phyloP scores from a whole-genome alignment of 306 rosid species.

The Rosa multiflora region DNA sequence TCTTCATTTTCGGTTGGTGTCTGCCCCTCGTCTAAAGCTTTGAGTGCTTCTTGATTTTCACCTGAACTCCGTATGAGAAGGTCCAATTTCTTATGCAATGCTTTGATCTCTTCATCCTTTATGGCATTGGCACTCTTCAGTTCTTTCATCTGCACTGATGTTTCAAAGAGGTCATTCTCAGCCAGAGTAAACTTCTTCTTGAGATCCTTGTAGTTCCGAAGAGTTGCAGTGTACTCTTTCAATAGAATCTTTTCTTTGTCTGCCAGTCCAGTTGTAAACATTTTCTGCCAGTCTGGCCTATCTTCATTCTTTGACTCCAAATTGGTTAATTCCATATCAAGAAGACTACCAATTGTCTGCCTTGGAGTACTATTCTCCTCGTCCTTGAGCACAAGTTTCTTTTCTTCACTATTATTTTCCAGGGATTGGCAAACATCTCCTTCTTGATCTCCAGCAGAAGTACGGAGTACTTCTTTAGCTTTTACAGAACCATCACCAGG shows the following conservation, averaged over 20 bases:
- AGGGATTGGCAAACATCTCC: conserved; percentile 10
- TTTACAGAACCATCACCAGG: conserved; percentile 6
- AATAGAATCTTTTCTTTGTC: conserved; percentile 64
- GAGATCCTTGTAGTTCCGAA: conserved; percentile 74
- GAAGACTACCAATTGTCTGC: conserved; percentile 24
- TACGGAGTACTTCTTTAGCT: neutral
- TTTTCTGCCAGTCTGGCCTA: conserved; percentile 75
- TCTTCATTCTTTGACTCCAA: conserved; percentile 35
- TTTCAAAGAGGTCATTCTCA: conserved; percentile 54
- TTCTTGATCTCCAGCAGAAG: neutral
- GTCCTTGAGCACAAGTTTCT: too few relatives aligned
- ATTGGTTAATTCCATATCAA: conserved; percentile 30
- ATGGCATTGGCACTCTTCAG: conserved; percentile 53
- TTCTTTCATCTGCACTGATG: conserved; percentile 55
- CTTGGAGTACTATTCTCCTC: conserved; percentile 26
- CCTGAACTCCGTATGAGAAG: conserved; percentile 54
- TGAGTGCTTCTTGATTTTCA: conserved; percentile 39
- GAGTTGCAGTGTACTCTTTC: conserved; percentile 74
- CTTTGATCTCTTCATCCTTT: conserved; percentile 83
- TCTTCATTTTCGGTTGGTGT: conserved; percentile 1
- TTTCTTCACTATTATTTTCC: neutral
- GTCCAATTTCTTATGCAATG: conserved; percentile 60
- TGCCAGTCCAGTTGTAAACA: conserved; percentile 69
- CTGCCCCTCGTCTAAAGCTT: conserved; percentile 19
- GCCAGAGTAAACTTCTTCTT: conserved; percentile 66